Conservation (phyloP, 805 yeast genomes). For the Saturnispora dispora region DNA sequence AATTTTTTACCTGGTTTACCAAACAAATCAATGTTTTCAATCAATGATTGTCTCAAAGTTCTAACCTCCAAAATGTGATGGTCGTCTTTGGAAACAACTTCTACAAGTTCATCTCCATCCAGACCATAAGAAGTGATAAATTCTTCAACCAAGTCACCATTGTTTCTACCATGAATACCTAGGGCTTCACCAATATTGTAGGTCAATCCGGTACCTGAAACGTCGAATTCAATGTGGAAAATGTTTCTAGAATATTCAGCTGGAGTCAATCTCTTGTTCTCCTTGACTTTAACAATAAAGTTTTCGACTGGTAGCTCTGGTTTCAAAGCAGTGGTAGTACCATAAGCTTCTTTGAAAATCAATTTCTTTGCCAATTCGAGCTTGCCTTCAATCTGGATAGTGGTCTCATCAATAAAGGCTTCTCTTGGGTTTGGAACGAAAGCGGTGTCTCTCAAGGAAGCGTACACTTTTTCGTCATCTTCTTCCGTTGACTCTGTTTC, state of each 20-base stretch:
- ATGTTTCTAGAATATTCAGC: constrained; percentile 83
- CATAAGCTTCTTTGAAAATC: constrained; percentile 75
- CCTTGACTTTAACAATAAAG: constrained; percentile 82
- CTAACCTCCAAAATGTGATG: constrained; percentile 53
- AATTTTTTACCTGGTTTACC: constrained; percentile 96
- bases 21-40: constrained; percentile 76
- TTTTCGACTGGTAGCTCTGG: constrained; percentile 85
- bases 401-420: constrained; percentile 33
- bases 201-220: constrained; percentile 79
- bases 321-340: constrained; percentile 50
- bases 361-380: constrained; percentile 57
- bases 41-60: constrained; percentile 72
- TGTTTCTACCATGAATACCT: constrained; percentile 89
- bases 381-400: constrained; percentile 28
- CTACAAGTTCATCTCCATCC: constrained; percentile 57
- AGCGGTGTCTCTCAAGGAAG: constrained; percentile 43
- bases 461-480: constrained; percentile 40
- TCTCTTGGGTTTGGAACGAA: constrained; percentile 57
- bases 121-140: constrained; percentile 69
- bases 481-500: constrained; percentile 18
- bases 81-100: constrained; percentile 62
- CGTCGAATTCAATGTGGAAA: constrained; percentile 92
- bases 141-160: constrained; percentile 49
- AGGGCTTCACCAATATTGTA: constrained; percentile 95
- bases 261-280: constrained; percentile 88